Conservation (phyloP, 2,329 filamentous ascomycete species). For the Blumeriella jaapii region DNA sequence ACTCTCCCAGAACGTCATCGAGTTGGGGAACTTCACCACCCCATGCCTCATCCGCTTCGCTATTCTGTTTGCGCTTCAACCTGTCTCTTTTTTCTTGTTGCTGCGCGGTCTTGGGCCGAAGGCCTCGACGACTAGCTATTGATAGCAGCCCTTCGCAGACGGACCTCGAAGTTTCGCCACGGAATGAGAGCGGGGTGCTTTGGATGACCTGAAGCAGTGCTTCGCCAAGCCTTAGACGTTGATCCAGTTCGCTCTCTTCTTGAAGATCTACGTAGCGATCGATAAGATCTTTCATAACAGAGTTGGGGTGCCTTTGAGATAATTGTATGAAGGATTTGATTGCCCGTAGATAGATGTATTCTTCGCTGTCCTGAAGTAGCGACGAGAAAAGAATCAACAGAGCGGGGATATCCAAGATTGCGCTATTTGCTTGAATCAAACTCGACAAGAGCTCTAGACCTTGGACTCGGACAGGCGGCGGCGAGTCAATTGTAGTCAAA, state of each 20-base stretch:
- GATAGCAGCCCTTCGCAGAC: conserved; percentile 49
- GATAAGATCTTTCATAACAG: conserved; percentile 49
- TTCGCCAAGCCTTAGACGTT: conserved; percentile 57
- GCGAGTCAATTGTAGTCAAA: conserved; percentile 48
- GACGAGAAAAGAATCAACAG: conserved; percentile 51
- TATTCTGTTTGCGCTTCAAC: conserved; percentile 36
- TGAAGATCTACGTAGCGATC: conserved; percentile 56
- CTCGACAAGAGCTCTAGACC: conserved; percentile 48
- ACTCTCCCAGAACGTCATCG: conserved; percentile 28
- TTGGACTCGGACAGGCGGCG: conserved; percentile 54
- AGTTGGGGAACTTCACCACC: conserved; percentile 40
- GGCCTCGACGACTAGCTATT: conserved; percentile 51
- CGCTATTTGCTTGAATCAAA: conserved; percentile 42
- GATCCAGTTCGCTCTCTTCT: conserved; percentile 48
- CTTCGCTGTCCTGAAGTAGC: conserved; percentile 53
- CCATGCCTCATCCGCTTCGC: conserved; percentile 42
- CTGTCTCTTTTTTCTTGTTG: conserved; percentile 42
- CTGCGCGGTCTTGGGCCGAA: conserved; percentile 46
- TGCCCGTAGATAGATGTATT: conserved; percentile 59
- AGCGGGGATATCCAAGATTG: conserved; percentile 55
- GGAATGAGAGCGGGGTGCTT: conserved; percentile 43
- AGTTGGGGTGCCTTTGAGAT: conserved; percentile 47
- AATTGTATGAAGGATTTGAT: conserved; percentile 52
- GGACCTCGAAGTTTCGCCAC: conserved; percentile 38
- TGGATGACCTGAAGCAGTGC: conserved; percentile 54